Evolutionary conservation across 106 monocot species (phyloP).

Genomic region (Amphibolis antarctica): DNA sequence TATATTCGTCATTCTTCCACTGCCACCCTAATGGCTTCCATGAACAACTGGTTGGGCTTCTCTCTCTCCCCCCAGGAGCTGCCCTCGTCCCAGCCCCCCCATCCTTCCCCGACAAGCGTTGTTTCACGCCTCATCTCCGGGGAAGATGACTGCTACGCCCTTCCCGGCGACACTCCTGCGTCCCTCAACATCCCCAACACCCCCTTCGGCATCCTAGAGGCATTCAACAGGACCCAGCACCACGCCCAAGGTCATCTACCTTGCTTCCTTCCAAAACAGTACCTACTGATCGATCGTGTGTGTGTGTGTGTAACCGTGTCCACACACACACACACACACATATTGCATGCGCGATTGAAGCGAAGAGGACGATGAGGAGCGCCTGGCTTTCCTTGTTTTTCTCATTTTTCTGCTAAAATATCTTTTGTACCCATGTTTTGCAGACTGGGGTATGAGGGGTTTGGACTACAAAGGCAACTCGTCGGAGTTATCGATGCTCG

Average conservation of each 20-base stretch:
- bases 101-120: constrained; percentile 7
- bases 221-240: constrained; percentile 31
- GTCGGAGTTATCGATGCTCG: constrained; percentile 80
- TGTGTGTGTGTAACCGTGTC: no score
- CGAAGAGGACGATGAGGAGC: background rate
- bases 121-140: constrained; percentile 15
- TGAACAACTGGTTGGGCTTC: constrained; percentile 93
- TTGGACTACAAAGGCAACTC: constrained; percentile 51
- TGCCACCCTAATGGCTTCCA: constrained; percentile 39
- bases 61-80: constrained; percentile 77
- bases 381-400: background rate
- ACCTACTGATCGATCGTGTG: no score
- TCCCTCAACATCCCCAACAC: constrained; percentile 23
- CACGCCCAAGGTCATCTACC: constrained; percentile 32
- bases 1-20: constrained; percentile 4
- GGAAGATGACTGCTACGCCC: constrained; percentile 37
- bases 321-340: background rate
- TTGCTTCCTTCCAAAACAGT: no score
- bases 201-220: constrained; percentile 46
- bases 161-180: constrained; percentile 21
- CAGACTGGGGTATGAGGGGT: constrained; percentile 78
- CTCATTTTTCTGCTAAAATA: background rate
- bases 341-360: background rate
- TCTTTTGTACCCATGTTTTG: background rate
- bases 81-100: constrained; percentile 19